Evolutionary conservation across 2,329 filamentous ascomycete species (phyloP).

Genomic region (Venturia carpophila): DNA sequence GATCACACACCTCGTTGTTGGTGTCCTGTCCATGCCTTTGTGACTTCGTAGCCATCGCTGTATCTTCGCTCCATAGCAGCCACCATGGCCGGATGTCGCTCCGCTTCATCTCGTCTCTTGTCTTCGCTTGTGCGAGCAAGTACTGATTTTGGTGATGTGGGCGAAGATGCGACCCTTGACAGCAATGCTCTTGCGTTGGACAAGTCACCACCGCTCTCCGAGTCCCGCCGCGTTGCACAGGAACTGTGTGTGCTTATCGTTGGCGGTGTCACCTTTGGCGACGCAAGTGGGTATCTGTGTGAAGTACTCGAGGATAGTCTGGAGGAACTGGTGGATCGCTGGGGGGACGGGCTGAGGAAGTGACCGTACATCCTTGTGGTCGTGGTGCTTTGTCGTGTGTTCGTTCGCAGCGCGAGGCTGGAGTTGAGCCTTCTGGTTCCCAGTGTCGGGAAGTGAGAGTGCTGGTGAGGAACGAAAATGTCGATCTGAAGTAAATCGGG

Average conservation of each 20-base stretch:
- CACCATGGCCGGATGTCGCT: constrained; percentile 16
- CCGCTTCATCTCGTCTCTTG: not conserved
- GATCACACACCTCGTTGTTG: constrained; percentile 11
- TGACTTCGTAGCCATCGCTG: constrained; percentile 16
- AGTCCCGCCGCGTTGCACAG: constrained; percentile 34
- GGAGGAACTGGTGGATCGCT: constrained; percentile 24
- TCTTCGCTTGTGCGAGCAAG: not conserved
- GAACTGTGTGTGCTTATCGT: constrained; percentile 36
- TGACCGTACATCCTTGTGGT: constrained; percentile 28
- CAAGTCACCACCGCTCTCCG: constrained; percentile 33
- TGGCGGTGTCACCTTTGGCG: constrained; percentile 39
- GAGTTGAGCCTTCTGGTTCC: not conserved
- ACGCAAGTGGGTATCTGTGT: constrained; percentile 37
- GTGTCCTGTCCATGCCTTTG: constrained; percentile 15
- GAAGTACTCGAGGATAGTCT: constrained; percentile 28
- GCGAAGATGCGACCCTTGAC: constrained; percentile 36
- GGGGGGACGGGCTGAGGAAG: constrained; percentile 32
- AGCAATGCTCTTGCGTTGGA: constrained; percentile 36
- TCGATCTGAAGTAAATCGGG: not conserved
- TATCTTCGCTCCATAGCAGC: constrained; percentile 18
- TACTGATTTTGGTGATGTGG: constrained; percentile 8
- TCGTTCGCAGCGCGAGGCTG: constrained; percentile 4
- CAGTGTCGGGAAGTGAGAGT: not conserved
- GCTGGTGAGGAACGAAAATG: not conserved
- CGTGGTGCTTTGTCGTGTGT: not conserved